Base-by-base conservation (phyloP, 1,284 basidiomycete genomes). In the Coniferiporia weirii region DNA sequence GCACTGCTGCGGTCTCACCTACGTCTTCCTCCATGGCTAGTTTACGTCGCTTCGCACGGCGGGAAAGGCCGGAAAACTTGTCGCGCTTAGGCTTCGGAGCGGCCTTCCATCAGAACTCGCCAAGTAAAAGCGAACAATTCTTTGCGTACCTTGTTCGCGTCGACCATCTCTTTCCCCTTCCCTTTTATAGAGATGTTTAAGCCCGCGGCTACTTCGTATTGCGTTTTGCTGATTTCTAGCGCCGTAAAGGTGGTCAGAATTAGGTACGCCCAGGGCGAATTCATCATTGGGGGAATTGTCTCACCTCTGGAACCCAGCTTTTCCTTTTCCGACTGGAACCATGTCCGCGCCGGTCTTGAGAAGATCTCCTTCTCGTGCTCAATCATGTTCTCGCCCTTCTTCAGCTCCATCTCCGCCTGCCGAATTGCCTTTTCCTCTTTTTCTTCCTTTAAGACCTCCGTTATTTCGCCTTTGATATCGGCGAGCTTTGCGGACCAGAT, bases 351-450 rank as follows among this genome's bases (percentile, higher is more conserved):
- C 7, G 97, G 97, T 53, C 96, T 81, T 36, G 91, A 87, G 71
- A 88, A 93, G 67, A 99, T 99, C 75, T 99, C 97, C n/a, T 83
- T 84, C 71, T 92, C 83, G 68, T 99, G 93, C 70, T 95, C 88
- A 56, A 98, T 85, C 81, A 99, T 87, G 71, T 99, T 99, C 72
- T 97, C 85, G 40, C 95, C 93, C 74, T 98, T 99, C 66, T 82
- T 87, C 19, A 99, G 69, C 72, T 99, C 93, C 94, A 98, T 98
- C 72, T 99, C 97, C 2, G 93, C 95, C 71, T 84, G 84, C 44
- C 91, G 85, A 54, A 91, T 89, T 68, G 91, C 83, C 73, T 94
- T 97, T 73, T 99, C 96, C 74, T 98, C 95, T 72, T 91, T 92
- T 75, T 99, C 97, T 72, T 99, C 97, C 65, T 82, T 79, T 62